These are phyloP conservation scores for Coffea eugenioides DNA, from an alignment of 257 asterid genomes.

Conservation along the genomic window DNA sequence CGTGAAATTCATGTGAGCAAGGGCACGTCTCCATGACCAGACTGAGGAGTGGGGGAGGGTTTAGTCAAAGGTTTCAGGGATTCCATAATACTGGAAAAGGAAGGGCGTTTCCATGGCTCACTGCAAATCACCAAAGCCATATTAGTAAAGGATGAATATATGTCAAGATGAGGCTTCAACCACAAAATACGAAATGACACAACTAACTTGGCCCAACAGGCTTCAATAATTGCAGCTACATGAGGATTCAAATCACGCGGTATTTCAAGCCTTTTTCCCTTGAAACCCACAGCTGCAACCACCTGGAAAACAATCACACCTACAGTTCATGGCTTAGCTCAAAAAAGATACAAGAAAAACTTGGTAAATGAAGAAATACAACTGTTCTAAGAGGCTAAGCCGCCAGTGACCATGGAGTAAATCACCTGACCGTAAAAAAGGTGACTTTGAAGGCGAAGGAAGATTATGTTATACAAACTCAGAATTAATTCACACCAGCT, in stretches of 20 bases:
- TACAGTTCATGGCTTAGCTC: neutral
- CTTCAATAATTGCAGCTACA: constrained; percentile 71
- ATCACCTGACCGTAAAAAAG: neutral
- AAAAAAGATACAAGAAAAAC: neutral
- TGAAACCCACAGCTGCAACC: constrained; percentile 94
- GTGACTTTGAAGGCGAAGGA: neutral
- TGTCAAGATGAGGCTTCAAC: neutral
- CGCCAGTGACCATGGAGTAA: neutral
- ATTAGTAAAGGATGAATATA: constrained; percentile 7
- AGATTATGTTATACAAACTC: neutral
- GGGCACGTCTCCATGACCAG: constrained; percentile 45
- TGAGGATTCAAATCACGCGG: constrained; percentile 73
- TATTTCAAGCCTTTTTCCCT: constrained; percentile 75
- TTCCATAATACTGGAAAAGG: constrained; percentile 82
- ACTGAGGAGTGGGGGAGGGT: constrained; percentile 43
- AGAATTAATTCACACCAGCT: neutral
- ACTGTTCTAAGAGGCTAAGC: neutral
- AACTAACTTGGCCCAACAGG: constrained; percentile 90
- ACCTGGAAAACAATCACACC: constrained; percentile 45
- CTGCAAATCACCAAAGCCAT: constrained; percentile 41
- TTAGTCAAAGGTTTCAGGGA: constrained; percentile 63
- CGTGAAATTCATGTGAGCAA: constrained; percentile 33
- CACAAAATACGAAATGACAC: constrained; percentile 11
- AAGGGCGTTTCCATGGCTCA: constrained; percentile 91
- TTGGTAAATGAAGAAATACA: neutral